phyloP scores from a whole-genome alignment of 2,329 filamentous ascomycete genomes.

The Anisogramma anomala region DNA sequence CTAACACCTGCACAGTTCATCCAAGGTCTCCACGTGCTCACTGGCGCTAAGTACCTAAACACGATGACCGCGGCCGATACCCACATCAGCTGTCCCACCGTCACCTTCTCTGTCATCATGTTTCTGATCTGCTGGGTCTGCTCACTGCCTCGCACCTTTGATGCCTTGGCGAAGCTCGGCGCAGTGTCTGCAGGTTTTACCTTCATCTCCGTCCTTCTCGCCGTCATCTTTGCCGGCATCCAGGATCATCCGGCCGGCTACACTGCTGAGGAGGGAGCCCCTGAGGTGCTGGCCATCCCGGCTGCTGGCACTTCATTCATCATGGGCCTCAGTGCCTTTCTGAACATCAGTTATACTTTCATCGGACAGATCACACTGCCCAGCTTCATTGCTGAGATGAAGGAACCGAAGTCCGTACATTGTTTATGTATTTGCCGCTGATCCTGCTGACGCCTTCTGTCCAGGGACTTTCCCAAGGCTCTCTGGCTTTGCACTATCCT shows the following conservation, averaged over 20 bases:
- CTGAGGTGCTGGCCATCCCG: conserved; percentile 58
- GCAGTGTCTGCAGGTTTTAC: conserved; percentile 76
- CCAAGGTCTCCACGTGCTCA: conserved; percentile 63
- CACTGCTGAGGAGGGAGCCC: conserved; percentile 39
- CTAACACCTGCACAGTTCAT: conserved; percentile 4
- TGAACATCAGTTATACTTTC: conserved; percentile 94
- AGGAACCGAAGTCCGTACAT: conserved; percentile 37
- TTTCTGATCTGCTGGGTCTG: conserved; percentile 64
- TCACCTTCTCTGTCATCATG: conserved; percentile 65
- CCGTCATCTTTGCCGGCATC: conserved; percentile 69
- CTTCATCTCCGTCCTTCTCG: conserved; percentile 76
- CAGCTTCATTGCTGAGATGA: conserved; percentile 94
- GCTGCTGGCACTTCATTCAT: conserved; percentile 66
- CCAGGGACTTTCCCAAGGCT: conserved; percentile 78
- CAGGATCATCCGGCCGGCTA: conserved; percentile 64
- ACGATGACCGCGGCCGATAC: conserved; percentile 65
- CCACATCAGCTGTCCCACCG: conserved; percentile 56
- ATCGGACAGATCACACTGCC: conserved; percentile 92
- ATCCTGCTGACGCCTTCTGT: background rate
- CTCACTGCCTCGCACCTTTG: conserved; percentile 79
- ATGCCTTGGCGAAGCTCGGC: conserved; percentile 65
- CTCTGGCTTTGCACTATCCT: conserved; percentile 83
- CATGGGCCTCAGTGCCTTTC: conserved; percentile 70
- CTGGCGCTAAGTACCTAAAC: conserved; percentile 79
- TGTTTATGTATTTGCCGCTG: too few relatives aligned